Base-by-base conservation (phyloP, 1,284 basidiomycete genomes). In the Apiotrichum porosum region DNA sequence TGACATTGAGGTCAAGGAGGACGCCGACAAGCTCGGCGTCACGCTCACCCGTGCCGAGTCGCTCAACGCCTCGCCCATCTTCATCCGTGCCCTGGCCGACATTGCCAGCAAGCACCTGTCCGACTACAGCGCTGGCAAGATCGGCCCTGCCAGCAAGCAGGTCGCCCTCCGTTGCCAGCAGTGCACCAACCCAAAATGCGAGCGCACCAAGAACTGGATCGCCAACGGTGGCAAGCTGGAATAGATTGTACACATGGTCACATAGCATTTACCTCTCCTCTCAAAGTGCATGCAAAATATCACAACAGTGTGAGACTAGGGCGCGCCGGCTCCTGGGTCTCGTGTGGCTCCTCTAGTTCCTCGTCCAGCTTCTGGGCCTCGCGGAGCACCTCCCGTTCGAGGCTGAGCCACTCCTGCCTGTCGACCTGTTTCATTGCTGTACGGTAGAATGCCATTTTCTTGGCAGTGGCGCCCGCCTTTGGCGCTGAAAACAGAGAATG, bases 51-150 rank as follows among this genome's bases (percentile, higher is more conserved):
- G 95, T n/a, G 87, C 88, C 34, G 89, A 87, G 58, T 94, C 92
- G n/a, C 78, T 98, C 51, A 99, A 99, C 73, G 92, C 86, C 56
- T 93, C 90, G n/a, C 94, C 95, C 0, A 88, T 93, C 45, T 98
- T 98, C 73, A 85, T 95, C 58, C 84, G 89, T n/a, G 93, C 93
- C 3, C 78, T 98, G 23, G 94, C 95, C 3, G 94, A 99, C 70
- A 85, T 98, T 50, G 85, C 85, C 26, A 78, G 83, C n/a, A 76
- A 80, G 46, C 95, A 99, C 71, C 76, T 98, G 50, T 78, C 77
- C 44, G 80, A 83, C 39, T 83, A 81, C 56, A 69, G 74, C 5
- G 34, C 52, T 5, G 70, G 73, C 18, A 51, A 52, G 44, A 61
- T 65, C 23, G 82, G 82, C 6, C 82, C 83, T 9, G 82, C 83